phyloP scores from a whole-genome alignment of 129 eudicot species.

The Saposhnikovia divaricata region DNA sequence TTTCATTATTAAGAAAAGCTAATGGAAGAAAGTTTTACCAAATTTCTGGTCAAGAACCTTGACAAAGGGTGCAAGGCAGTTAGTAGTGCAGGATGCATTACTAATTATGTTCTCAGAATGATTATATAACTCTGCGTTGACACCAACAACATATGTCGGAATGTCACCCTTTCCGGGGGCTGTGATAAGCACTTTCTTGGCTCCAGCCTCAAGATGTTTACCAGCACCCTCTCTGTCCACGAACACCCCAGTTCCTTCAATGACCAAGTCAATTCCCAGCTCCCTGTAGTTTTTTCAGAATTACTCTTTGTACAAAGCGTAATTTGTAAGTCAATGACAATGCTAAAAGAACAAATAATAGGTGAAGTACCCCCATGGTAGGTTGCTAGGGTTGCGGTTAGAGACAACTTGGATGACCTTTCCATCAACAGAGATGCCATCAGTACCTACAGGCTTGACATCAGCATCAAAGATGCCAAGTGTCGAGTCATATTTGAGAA shows the following conservation, averaged over 20 bases:
- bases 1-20: not conserved
- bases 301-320: not conserved
- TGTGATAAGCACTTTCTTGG: conserved; percentile 94
- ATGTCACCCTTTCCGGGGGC: conserved; percentile 99
- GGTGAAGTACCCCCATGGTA: conserved; percentile 64
- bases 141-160: conserved; percentile 96
- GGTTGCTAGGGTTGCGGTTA: conserved; percentile 66
- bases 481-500: conserved; percentile 94
- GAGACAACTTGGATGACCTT: conserved; percentile 87
- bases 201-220: conserved; percentile 84
- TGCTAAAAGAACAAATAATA: not conserved
- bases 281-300: conserved; percentile 43
- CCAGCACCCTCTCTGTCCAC: conserved; percentile 99
- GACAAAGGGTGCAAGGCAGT: conserved; percentile 97
- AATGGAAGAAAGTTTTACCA: conserved; percentile 31
- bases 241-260: conserved; percentile 93
- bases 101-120: conserved; percentile 73
- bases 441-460: conserved; percentile 71
- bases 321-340: not conserved
- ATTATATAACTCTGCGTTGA: conserved; percentile 65
- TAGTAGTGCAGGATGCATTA: conserved; percentile 99
- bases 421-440: conserved; percentile 86
- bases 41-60: conserved; percentile 90
- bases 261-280: conserved; percentile 74
- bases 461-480: conserved; percentile 93